These are phyloP conservation scores for Hyaloscypha variabilis DNA, from an alignment of 495 filamentous ascomycete genomes.

Conservation along the genomic window DNA sequence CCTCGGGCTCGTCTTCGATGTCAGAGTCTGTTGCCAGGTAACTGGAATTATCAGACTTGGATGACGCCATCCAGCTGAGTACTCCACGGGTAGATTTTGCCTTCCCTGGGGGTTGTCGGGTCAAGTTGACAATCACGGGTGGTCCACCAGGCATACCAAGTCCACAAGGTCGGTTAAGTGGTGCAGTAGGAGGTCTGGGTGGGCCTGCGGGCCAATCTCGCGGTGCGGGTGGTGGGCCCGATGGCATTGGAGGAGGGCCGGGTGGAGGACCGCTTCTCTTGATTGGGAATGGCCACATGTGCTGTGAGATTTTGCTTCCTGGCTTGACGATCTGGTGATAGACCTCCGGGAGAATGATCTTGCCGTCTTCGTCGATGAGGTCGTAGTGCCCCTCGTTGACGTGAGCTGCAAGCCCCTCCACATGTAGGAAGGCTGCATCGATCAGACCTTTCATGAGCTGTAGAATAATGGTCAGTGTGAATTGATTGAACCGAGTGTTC, in stretches of 20 bases:
- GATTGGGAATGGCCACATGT: slow-evolving; percentile 86
- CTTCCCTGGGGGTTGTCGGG: background rate
- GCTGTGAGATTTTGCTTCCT: slow-evolving; percentile 91
- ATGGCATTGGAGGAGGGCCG: background rate
- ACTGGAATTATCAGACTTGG: background rate
- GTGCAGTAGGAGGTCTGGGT: background rate
- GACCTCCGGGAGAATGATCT: slow-evolving; percentile 84
- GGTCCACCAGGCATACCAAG: background rate
- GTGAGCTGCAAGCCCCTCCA: slow-evolving; percentile 79
- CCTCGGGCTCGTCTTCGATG: slow-evolving; percentile 11
- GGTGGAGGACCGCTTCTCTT: background rate
- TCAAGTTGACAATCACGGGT: background rate
- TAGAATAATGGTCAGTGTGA: background rate
- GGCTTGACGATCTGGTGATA: slow-evolving; percentile 87
- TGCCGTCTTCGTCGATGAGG: slow-evolving; percentile 77
- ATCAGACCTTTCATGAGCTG: slow-evolving; percentile 88
- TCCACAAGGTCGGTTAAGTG: background rate
- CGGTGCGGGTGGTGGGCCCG: background rate
- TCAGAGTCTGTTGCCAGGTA: slow-evolving; percentile 1
- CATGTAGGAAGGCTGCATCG: slow-evolving; percentile 83
- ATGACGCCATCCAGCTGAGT: background rate
- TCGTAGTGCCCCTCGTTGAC: slow-evolving; percentile 87
- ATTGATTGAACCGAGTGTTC: background rate
- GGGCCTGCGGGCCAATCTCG: background rate
- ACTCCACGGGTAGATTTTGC: background rate